These are phyloP conservation scores for Paxillus involutus DNA, from an alignment of 768 basidiomycete genomes.

Conservation along the genomic window DNA sequence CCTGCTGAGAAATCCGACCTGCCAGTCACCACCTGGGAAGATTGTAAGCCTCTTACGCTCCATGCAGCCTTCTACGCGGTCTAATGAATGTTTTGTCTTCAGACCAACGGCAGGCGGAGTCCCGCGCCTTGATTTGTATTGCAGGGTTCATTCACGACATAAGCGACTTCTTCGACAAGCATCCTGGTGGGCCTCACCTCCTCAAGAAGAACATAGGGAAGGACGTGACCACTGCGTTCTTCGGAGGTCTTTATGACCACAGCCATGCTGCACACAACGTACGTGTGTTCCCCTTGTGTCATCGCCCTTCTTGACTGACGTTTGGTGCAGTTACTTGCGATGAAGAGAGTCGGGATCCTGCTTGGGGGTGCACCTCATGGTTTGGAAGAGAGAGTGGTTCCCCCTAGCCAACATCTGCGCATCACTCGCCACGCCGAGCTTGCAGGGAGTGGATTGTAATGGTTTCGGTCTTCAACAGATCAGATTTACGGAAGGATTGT, in stretches of 20 bases:
- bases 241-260: constrained; percentile 84
- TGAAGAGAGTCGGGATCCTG: constrained; percentile 51
- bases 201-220: constrained; percentile 82
- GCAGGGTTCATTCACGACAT: constrained; percentile 92
- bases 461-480: no score
- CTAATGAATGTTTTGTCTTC: not conserved
- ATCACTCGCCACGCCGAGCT: no score
- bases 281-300: constrained; percentile 20
- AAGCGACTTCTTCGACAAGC: constrained; percentile 75
- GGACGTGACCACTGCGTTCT: constrained; percentile 89
- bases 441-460: constrained; percentile 29
- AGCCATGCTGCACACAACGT: constrained; percentile 83
- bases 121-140: constrained; percentile 79
- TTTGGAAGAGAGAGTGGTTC: constrained; percentile 60
- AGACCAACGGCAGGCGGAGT: constrained; percentile 77
- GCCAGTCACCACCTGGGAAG: constrained; percentile 84
- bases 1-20: constrained; percentile 71
- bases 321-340: constrained; percentile 14
- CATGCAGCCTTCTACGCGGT: not conserved
- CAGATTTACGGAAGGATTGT: no score
- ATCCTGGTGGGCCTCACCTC: constrained; percentile 83
- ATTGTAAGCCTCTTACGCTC: constrained; percentile 49
- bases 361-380: constrained; percentile 45
- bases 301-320: not conserved
- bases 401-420: no score